phyloP scores from a whole-genome alignment of 306 rosid genomes.

The Quercus engelmannii region DNA sequence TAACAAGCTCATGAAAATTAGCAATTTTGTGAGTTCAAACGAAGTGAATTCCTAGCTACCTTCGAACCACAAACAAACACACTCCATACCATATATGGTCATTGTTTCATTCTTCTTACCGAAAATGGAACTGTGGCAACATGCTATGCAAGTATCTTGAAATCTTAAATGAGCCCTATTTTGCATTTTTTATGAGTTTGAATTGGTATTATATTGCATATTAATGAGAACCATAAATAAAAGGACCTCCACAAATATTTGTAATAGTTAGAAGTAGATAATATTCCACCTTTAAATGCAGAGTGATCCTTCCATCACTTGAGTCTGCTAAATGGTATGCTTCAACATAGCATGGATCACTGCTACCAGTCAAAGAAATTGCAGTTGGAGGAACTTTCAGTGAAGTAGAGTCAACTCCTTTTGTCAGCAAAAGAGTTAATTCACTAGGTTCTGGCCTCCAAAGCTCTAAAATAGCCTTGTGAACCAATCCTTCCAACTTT shows the following conservation, averaged over 20 bases:
- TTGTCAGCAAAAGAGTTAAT: constrained; percentile 78
- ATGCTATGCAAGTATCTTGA: background rate
- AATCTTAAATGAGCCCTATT: background rate
- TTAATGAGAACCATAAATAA: background rate
- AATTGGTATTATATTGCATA: background rate
- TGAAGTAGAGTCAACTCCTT: constrained; percentile 83
- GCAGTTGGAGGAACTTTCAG: constrained; percentile 98
- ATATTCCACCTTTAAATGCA: constrained; percentile 84
- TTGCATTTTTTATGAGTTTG: background rate
- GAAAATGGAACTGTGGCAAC: background rate
- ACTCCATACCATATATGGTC: background rate
- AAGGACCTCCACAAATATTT: background rate
- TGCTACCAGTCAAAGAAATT: constrained; percentile 90
- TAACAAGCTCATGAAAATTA: background rate
- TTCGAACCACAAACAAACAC: background rate
- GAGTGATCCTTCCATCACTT: constrained; percentile 82
- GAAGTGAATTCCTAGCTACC: background rate
- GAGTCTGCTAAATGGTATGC: constrained; percentile 96
- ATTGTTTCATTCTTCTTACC: background rate
- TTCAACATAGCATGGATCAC: constrained; percentile 98
- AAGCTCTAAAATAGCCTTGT: constrained; percentile 96
- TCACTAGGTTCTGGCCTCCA: constrained; percentile 99
- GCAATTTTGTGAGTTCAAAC: background rate
- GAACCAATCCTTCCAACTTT: constrained; percentile 96
- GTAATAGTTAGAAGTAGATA: background rate